These are phyloP conservation scores for Komagataella kurtzmanii DNA, from an alignment of 805 yeast genomes.

Conservation along the genomic window DNA sequence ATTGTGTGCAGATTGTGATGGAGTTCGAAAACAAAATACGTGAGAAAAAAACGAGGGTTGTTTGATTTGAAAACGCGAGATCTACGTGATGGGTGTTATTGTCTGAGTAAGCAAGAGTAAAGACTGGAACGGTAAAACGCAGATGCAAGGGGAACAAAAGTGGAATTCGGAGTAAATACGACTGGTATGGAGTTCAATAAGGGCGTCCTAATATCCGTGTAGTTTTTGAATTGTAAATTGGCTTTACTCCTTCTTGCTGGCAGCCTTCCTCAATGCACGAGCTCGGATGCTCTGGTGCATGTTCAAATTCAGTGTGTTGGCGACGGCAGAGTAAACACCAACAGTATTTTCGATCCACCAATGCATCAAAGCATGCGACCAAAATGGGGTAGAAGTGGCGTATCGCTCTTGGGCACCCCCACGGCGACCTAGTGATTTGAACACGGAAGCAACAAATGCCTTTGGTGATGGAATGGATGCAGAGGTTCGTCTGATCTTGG, in stretches of 20 bases:
- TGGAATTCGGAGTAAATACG: background rate
- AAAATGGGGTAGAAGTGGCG: constrained; percentile 82
- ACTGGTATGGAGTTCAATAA: background rate
- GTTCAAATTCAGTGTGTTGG: constrained; percentile 49
- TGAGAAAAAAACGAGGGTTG: background rate
- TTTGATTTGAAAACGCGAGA: background rate
- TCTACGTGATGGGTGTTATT: background rate
- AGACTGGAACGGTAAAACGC: background rate
- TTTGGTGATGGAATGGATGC: constrained; percentile 70
- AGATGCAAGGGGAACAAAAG: background rate
- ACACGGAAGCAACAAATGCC: constrained; percentile 60
- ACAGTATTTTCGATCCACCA: constrained; percentile 65
- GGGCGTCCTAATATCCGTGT: background rate
- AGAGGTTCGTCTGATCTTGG: constrained; percentile 75
- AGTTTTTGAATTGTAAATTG: background rate
- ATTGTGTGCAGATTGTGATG: constrained; percentile 18
- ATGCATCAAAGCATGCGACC: constrained; percentile 90
- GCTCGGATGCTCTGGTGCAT: constrained; percentile 74
- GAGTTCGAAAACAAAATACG: background rate
- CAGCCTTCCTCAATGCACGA: constrained; percentile 73
- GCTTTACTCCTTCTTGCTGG: constrained; percentile 12
- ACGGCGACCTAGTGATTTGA: constrained; percentile 64
- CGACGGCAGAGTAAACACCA: constrained; percentile 68
- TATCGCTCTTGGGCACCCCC: constrained; percentile 88
- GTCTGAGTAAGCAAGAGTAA: background rate